phyloP scores from a whole-genome alignment of 208 protist genomes.

The Strigomonas galati region DNA sequence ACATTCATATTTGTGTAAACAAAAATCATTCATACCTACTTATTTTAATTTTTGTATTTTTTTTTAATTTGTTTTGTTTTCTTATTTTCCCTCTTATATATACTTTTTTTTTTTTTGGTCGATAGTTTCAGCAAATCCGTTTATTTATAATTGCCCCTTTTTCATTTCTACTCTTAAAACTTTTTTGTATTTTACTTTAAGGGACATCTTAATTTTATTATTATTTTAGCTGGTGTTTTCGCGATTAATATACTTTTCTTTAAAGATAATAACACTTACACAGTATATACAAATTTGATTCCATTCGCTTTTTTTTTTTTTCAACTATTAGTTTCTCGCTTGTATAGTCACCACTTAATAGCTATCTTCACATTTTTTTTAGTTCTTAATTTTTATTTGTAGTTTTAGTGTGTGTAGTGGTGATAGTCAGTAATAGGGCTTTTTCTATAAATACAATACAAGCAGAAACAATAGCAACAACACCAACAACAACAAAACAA shows the following conservation, averaged over 20 bases:
- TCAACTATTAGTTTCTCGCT: background rate
- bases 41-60: background rate
- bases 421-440: too few relatives aligned
- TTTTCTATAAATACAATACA: background rate
- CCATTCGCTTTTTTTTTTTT: conserved; percentile 5
- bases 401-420: too few relatives aligned
- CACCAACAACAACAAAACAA: background rate
- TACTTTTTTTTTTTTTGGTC: conserved; percentile 11
- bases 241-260: too few relatives aligned
- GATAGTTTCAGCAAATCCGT: background rate
- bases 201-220: background rate
- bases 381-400: conserved; percentile 4
- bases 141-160: conserved; percentile 7
- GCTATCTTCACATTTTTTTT: conserved; percentile 1
- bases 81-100: conserved; percentile 8
- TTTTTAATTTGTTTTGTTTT: background rate
- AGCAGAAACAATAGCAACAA: background rate
- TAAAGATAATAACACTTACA: too few relatives aligned
- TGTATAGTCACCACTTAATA: background rate
- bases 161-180: conserved; percentile 3
- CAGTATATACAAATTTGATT: too few relatives aligned
- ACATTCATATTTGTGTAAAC: conserved; percentile 4
- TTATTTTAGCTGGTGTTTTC: background rate
- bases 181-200: background rate
- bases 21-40: conserved; percentile 9